phyloP scores from a whole-genome alignment of 2,329 filamentous ascomycete species.

The Colletotrichum agaves region DNA sequence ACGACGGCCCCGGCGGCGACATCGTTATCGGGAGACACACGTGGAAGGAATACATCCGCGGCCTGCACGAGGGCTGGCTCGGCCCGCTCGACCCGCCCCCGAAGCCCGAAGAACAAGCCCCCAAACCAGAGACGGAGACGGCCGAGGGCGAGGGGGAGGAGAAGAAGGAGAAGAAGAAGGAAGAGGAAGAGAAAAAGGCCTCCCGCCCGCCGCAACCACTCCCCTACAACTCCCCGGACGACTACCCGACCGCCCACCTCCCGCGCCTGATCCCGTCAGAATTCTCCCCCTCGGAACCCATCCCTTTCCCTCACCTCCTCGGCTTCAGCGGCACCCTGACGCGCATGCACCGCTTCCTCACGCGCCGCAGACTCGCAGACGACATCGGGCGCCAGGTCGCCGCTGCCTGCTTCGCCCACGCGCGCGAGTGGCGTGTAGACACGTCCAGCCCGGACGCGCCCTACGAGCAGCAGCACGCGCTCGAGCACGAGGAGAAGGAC shows the following conservation, averaged over 20 bases:
- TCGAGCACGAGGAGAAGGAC: conserved; percentile 78
- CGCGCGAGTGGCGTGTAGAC: conserved; percentile 60
- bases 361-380: conserved; percentile 85
- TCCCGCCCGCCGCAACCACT: conserved; percentile 71
- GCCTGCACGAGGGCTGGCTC: conserved; percentile 95
- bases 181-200: conserved; percentile 64
- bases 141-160: conserved; percentile 21
- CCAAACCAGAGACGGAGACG: conserved; percentile 42
- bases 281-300: conserved; percentile 77
- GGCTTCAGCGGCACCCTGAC: conserved; percentile 92
- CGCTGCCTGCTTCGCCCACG: conserved; percentile 77
- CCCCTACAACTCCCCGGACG: conserved; percentile 78
- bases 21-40: conserved; percentile 90
- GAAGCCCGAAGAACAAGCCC: conserved; percentile 44
- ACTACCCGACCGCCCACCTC: conserved; percentile 75
- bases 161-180: conserved; percentile 50
- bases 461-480: conserved; percentile 71
- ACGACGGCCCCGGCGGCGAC: conserved; percentile 81
- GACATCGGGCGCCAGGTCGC: conserved; percentile 88
- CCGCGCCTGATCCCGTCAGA: conserved; percentile 74
- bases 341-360: conserved; percentile 88
- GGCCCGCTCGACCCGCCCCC: conserved; percentile 78
- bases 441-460: conserved; percentile 42
- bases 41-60: conserved; percentile 97
- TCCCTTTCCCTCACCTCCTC: conserved; percentile 88